Percentiles rank a stretch among this genome's conserved stretches.
These are phyloP conservation scores for Aspergillus baeticus DNA, from an alignment of 495 filamentous ascomycete genomes.

Conservation along the genomic window DNA sequence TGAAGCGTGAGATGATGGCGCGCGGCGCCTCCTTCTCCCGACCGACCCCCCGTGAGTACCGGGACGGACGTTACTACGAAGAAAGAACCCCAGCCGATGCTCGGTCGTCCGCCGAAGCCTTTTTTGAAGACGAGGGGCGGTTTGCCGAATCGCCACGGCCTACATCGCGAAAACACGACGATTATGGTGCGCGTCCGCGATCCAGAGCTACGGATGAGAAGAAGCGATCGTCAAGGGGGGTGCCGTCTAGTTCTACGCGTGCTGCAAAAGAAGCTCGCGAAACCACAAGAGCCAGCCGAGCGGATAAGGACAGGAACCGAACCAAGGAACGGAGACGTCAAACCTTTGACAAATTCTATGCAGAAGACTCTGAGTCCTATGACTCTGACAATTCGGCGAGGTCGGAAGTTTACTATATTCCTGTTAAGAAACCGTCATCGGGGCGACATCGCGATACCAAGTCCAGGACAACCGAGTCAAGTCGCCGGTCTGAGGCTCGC, in stretches of 20 bases:
- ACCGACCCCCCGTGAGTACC: slow-evolving; percentile 40
- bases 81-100: slow-evolving; percentile 43
- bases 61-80: slow-evolving; percentile 47
- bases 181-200: slow-evolving; percentile 37
- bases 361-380: slow-evolving; percentile 35
- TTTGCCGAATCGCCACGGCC: slow-evolving; percentile 38
- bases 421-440: slow-evolving; percentile 19
- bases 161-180: slow-evolving; percentile 42
- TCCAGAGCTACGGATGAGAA: slow-evolving; percentile 34
- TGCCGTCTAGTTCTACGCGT: slow-evolving; percentile 24
- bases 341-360: slow-evolving; percentile 41
- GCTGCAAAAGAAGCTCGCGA: slow-evolving; percentile 34
- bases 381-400: slow-evolving; percentile 25
- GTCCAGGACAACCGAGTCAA: slow-evolving; percentile 15
- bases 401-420: slow-evolving; percentile 27
- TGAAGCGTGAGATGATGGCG: slow-evolving; percentile 52
- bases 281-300: slow-evolving; percentile 28
- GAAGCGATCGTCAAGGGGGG: slow-evolving; percentile 33
- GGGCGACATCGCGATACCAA: slow-evolving; percentile 15
- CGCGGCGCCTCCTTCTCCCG: slow-evolving; percentile 28
- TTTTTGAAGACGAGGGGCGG: slow-evolving; percentile 39
- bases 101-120: slow-evolving; percentile 37
- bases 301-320: slow-evolving; percentile 41
- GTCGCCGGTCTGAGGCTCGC: slow-evolving; percentile 19
- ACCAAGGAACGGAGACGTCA: slow-evolving; percentile 54